A percentile compares a stretch with the other conserved stretches of the same genome.
phyloP scores from a whole-genome alignment of 805 yeast species.

The Wickerhamomyces alni region DNA sequence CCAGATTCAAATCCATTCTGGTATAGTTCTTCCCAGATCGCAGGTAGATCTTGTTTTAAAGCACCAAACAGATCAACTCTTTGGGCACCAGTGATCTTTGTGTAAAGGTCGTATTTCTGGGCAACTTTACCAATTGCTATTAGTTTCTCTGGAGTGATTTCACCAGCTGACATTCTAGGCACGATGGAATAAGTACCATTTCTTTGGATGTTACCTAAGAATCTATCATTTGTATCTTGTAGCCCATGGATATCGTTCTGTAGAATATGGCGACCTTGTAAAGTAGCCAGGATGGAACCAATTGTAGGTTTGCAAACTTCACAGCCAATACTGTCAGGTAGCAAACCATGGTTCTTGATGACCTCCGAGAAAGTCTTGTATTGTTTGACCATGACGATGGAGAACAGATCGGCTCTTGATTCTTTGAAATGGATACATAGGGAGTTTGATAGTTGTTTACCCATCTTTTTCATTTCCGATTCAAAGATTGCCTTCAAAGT shows the following conservation, averaged over 20 bases:
- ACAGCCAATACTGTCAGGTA: constrained; percentile 28
- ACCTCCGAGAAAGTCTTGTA: constrained; percentile 25
- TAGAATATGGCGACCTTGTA: constrained; percentile 27
- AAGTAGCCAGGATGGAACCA: constrained; percentile 30
- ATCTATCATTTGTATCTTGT: constrained; percentile 32
- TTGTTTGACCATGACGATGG: constrained; percentile 28
- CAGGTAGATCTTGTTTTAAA: constrained; percentile 26
- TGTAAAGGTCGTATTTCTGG: constrained; percentile 27
- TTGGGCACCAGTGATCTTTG: constrained; percentile 33
- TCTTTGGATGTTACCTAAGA: constrained; percentile 31
- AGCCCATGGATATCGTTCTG: constrained; percentile 28
- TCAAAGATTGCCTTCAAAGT: constrained; percentile 31
- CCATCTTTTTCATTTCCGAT: constrained; percentile 29
- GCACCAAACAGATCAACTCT: constrained; percentile 31
- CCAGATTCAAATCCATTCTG: constrained; percentile 31
- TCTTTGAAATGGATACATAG: constrained; percentile 30
- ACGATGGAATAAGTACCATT: constrained; percentile 33
- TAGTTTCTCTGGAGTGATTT: constrained; percentile 32
- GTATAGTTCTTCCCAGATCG: constrained; percentile 28
- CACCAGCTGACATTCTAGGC: constrained; percentile 34
- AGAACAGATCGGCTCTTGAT: constrained; percentile 30
- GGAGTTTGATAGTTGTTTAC: constrained; percentile 26
- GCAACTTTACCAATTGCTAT: constrained; percentile 29
- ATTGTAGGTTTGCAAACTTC: constrained; percentile 33
- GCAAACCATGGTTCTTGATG: constrained; percentile 24